phyloP scores from a whole-genome alignment of 805 yeast genomes.

The Isabelozyma heimii region DNA sequence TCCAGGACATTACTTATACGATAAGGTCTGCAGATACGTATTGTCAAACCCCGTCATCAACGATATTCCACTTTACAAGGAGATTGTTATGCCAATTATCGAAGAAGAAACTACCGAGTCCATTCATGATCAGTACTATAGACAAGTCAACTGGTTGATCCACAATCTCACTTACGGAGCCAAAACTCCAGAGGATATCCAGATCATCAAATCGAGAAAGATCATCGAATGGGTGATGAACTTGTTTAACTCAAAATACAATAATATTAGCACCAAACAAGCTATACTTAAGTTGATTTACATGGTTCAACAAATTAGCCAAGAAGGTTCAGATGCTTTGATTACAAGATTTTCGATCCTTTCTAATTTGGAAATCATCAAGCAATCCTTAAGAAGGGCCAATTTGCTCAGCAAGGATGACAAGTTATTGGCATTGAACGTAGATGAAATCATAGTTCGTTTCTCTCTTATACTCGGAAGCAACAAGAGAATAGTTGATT shows the following conservation, averaged over 20 bases:
- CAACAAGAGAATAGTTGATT: constrained; percentile 58
- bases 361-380: constrained; percentile 29
- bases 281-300: constrained; percentile 42
- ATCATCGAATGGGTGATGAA: constrained; percentile 69
- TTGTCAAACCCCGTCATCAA: constrained; percentile 49
- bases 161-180: constrained; percentile 47
- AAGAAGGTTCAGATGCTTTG: constrained; percentile 54
- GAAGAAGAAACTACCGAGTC: background rate
- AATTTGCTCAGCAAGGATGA: constrained; percentile 10
- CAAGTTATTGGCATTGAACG: constrained; percentile 35
- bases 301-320: constrained; percentile 47
- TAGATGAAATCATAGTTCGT: constrained; percentile 47
- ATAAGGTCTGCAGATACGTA: constrained; percentile 65
- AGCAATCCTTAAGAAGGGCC: constrained; percentile 3
- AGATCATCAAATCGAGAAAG: constrained; percentile 48
- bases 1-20: constrained; percentile 76
- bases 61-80: constrained; percentile 47
- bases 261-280: constrained; percentile 36
- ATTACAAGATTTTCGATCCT: constrained; percentile 54
- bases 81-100: constrained; percentile 25
- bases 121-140: constrained; percentile 50
- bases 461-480: constrained; percentile 35
- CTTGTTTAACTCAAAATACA: constrained; percentile 50
- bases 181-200: constrained; percentile 49
- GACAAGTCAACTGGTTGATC: constrained; percentile 67